These are phyloP conservation scores for Urochloa ruziziensis DNA, from an alignment of 176 grass and related monocot species.

Conservation along the genomic window DNA sequence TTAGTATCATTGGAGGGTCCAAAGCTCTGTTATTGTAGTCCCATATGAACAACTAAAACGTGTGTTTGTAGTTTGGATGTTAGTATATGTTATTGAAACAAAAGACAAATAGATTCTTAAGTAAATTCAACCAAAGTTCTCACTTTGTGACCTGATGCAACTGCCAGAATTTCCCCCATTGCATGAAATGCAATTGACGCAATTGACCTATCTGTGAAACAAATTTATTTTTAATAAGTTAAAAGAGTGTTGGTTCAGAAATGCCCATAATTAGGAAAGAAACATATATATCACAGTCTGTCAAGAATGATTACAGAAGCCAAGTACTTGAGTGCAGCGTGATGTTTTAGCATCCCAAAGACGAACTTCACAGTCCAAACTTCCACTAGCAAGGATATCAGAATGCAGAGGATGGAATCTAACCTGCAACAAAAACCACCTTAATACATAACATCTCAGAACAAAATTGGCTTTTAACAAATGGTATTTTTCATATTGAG, in stretches of 20 bases:
- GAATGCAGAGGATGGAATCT: conserved; percentile 90
- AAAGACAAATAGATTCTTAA: neutral
- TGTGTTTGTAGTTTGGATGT: neutral
- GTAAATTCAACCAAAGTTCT: conserved; percentile 5
- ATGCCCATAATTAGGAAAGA: neutral
- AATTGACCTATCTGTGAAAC: conserved; percentile 78
- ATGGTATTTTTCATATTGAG: neutral
- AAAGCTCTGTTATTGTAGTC: conserved; percentile 87
- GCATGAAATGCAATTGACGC: conserved; percentile 99
- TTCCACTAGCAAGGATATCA: conserved; percentile 96
- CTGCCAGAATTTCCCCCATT: conserved; percentile 82
- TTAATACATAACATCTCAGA: neutral
- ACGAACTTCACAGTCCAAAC: conserved; percentile 98
- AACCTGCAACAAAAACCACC: conserved; percentile 48
- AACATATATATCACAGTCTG: neutral
- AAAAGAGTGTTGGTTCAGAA: conserved; percentile 24
- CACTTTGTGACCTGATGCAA: conserved; percentile 99
- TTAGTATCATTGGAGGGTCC: conserved; percentile 69
- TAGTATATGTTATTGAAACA: neutral
- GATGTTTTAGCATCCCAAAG: conserved; percentile 89
- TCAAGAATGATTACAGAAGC: conserved; percentile 67
- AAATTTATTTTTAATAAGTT: conserved; percentile 16
- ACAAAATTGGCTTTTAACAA: neutral
- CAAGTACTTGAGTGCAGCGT: conserved; percentile 64
- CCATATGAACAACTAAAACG: conserved; percentile 86